Percentiles rank a stretch among this genome's conserved stretches.
phyloP scores from a whole-genome alignment of 768 basidiomycete species.

The Amanita jacksonii region DNA sequence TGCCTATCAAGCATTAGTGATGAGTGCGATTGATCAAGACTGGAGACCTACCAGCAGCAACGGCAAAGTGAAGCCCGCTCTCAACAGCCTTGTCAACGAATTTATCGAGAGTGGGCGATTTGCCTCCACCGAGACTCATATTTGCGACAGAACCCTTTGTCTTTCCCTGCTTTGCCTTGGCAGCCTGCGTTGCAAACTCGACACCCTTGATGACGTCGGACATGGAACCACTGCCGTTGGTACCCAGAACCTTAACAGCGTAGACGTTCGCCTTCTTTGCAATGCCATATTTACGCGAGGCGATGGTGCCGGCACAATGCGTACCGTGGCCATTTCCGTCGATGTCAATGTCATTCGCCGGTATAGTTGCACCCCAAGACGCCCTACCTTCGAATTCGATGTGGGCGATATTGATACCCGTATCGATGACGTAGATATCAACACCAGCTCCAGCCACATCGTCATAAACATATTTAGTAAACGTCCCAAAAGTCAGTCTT shows the following conservation, averaged over 20 bases:
- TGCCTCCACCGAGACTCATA: conserved; percentile 97
- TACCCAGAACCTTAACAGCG: conserved; percentile 92
- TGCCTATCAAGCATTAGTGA: conserved; percentile 32
- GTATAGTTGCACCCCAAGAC: conserved; percentile 89
- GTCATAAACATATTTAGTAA: conserved; percentile 74
- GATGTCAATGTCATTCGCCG: conserved; percentile 69
- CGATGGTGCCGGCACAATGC: conserved; percentile 94
- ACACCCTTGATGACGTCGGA: conserved; percentile 89
- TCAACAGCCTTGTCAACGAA: conserved; percentile 82
- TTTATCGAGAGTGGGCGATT: conserved; percentile 74
- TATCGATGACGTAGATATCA: conserved; percentile 83
- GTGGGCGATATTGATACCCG: conserved; percentile 83
- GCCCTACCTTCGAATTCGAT: conserved; percentile 86
- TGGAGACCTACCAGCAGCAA: conserved; percentile 74
- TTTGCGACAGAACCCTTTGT: conserved; percentile 96
- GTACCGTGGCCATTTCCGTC: conserved; percentile 96
- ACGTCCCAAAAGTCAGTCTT: conserved; percentile 69
- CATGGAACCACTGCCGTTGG: conserved; percentile 92
- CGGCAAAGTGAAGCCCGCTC: conserved; percentile 87
- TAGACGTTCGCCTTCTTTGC: conserved; percentile 87
- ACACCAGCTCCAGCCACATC: conserved; percentile 79
- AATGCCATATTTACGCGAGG: conserved; percentile 88
- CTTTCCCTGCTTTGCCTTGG: conserved; percentile 45
- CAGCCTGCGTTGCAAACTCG: conserved; percentile 55
- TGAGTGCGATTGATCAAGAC: neutral